Base-by-base conservation (phyloP, 192 early-diverging fungal genomes). In the Gaertneriomyces semiglobifer region DNA sequence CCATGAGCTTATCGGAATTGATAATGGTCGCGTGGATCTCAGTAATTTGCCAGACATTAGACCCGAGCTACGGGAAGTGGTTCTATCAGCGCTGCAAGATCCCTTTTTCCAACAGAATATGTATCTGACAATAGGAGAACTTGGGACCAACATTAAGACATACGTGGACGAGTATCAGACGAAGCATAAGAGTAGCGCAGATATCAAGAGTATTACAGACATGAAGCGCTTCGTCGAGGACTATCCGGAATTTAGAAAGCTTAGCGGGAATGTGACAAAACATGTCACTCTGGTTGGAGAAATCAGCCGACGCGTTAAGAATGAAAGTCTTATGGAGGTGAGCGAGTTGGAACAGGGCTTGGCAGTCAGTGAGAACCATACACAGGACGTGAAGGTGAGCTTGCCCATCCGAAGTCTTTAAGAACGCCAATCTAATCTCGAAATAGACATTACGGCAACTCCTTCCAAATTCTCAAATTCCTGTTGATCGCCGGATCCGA, bases 151-250 rank as follows among this genome's bases (percentile, higher is more conserved):
- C 39, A 96, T 99, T 77, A 98, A 96, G 62, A 76, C 82, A 20
- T 96, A 96, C 72, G 93, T 98, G 44, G 91, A 93, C 63, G 89
- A 94, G 63, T 99, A 93, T 74, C 96, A 99, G 75, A 65, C 79
- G 41, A 93, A 94, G 71, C 93, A 96, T 14, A 85, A 95, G 70
- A 92, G 89, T 5, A 89, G 89, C 54, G 88, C 88, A 75, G 88
- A 92, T 62, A 92, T 99, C 62, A 93, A 99, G 60, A 93, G 92
- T 16, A 97, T 99, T 62, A 75, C 88, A 7, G 95, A 99, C 67
- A 99, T 99, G 96, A 99, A 99, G 73, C 84, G 89, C 52, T 99
- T 99, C 86, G 93, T 99, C 8, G 94, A 99, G 73, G 92, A 94
- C 48, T 99, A 99, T 67, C 96, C 96, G 6, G 96, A 99, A 66